Evolutionary conservation across 305 asterid genomes (phyloP).

Genomic region (Fraxinus baroniana): DNA sequence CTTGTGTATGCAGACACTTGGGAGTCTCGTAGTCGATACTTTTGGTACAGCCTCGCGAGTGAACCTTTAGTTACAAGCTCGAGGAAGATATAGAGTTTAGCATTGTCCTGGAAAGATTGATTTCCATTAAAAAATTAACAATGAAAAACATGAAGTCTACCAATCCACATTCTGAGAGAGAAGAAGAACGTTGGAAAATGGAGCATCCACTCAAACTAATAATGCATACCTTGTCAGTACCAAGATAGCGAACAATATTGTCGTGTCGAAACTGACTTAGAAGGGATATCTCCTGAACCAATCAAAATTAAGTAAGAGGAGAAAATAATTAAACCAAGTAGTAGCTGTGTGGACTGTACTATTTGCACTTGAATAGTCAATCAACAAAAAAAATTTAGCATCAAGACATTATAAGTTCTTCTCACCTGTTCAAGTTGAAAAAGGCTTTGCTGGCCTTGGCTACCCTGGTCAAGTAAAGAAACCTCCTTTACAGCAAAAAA

Average conservation of each 20-base stretch:
- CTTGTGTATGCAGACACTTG: slow-evolving; percentile 87
- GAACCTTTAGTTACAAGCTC: slow-evolving; percentile 92
- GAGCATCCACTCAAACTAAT: slow-evolving; percentile 17
- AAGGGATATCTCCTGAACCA: slow-evolving; percentile 57
- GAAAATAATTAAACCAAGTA: slow-evolving; percentile 21
- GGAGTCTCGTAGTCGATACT: slow-evolving; percentile 71
- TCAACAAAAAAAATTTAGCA: slow-evolving; percentile 9
- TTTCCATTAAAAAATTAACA: neutral
- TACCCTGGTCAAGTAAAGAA: slow-evolving; percentile 63
- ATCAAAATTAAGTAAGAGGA: slow-evolving; percentile 23
- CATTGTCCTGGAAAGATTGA: slow-evolving; percentile 52
- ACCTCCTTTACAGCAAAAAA: slow-evolving; percentile 87
- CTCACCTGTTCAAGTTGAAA: slow-evolving; percentile 72
- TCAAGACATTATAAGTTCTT: slow-evolving; percentile 14
- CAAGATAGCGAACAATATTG: slow-evolving; percentile 64
- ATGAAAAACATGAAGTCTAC: slow-evolving; percentile 23
- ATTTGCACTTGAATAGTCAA: slow-evolving; percentile 2
- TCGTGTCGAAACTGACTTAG: slow-evolving; percentile 54
- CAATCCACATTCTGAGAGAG: slow-evolving; percentile 13
- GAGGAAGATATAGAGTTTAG: slow-evolving; percentile 81
- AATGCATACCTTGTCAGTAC: slow-evolving; percentile 54
- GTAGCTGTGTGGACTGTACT: slow-evolving; percentile 15
- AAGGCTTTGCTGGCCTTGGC: slow-evolving; percentile 73
- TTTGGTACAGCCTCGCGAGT: slow-evolving; percentile 65
- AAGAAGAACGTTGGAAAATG: slow-evolving; percentile 1